Percentiles rank a stretch among this genome's conserved stretches.
These are phyloP conservation scores for Hymenoscyphus scutula DNA, from an alignment of 2,329 filamentous ascomycete genomes.

Conservation along the genomic window DNA sequence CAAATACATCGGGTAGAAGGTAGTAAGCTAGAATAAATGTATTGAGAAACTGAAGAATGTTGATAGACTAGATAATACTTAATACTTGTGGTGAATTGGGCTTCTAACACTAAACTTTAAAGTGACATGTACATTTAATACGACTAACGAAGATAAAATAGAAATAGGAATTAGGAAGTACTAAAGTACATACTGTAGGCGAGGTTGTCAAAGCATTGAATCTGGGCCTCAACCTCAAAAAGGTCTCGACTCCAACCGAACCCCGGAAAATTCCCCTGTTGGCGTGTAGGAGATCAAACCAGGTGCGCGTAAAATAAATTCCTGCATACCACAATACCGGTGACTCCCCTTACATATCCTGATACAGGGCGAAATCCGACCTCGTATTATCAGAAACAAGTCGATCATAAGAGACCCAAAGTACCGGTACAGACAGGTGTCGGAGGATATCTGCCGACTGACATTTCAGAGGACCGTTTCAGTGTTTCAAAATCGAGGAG, in stretches of 20 bases:
- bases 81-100: too few species aligned
- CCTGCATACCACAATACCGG: not conserved
- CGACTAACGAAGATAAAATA: too few species aligned
- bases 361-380: not conserved
- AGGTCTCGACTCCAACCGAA: not conserved
- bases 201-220: not conserved
- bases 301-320: not conserved
- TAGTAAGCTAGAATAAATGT: too few species aligned
- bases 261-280: not conserved
- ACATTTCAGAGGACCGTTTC: not conserved
- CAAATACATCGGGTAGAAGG: too few species aligned
- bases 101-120: too few species aligned
- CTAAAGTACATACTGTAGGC: too few species aligned
- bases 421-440: not conserved
- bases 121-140: too few species aligned
- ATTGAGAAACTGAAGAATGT: too few species aligned
- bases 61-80: too few species aligned
- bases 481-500: not conserved
- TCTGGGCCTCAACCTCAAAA: not conserved
- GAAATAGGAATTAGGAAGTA: too few species aligned
- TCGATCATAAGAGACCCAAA: not conserved
- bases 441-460: not conserved
- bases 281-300: not conserved
- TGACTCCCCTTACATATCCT: not conserved
- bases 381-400: not conserved